These are phyloP conservation scores for Circinella minor DNA, from an alignment of 371 early-diverging fungal genomes.

Conservation along the genomic window DNA sequence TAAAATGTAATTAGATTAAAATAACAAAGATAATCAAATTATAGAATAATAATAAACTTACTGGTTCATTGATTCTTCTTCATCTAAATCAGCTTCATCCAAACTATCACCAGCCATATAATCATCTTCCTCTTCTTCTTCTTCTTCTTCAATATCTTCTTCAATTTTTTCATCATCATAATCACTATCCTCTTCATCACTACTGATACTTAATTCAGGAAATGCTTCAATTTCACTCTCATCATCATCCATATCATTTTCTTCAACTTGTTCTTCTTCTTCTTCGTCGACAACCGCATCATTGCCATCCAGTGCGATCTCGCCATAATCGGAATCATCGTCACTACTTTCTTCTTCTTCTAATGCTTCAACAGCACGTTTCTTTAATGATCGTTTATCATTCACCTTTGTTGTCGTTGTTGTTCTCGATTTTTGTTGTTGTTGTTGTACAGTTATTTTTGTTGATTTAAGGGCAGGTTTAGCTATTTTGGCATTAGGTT, in stretches of 20 bases:
- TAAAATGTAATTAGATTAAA: no score
- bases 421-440: background rate
- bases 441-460: background rate
- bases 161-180: constrained; percentile 22
- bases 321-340: constrained; percentile 50
- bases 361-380: constrained; percentile 24
- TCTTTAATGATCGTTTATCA: constrained; percentile 14
- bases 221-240: constrained; percentile 50
- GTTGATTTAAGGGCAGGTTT: background rate
- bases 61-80: constrained; percentile 40
- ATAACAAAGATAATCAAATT: no score
- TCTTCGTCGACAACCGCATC: constrained; percentile 55
- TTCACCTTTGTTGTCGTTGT: background rate
- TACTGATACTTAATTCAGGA: constrained; percentile 45
- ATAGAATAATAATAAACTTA: background rate
- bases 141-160: constrained; percentile 31
- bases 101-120: constrained; percentile 43
- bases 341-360: constrained; percentile 42
- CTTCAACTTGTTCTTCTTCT: constrained; percentile 16
- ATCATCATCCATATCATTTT: constrained; percentile 8
- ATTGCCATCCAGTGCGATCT: constrained; percentile 25
- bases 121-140: constrained; percentile 38
- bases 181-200: constrained; percentile 43
- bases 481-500: background rate
- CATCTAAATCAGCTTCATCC: constrained; percentile 53